Percentiles rank a stretch among this genome's conserved stretches.
These are phyloP conservation scores for Tetradesmus lagerheimii DNA, from an alignment of 139 green algal species.

Conservation along the genomic window DNA sequence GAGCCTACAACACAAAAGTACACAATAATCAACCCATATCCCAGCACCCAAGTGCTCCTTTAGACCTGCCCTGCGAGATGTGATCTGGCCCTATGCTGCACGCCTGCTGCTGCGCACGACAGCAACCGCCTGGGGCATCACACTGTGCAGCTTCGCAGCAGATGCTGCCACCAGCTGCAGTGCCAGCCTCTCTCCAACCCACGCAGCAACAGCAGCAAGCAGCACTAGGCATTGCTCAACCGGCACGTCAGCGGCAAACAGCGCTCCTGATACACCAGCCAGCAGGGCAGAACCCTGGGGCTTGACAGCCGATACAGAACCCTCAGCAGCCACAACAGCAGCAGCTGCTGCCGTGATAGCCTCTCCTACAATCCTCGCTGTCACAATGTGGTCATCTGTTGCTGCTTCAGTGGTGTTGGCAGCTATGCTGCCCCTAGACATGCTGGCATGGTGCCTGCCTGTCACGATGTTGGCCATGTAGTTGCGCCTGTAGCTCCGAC, in stretches of 20 bases:
- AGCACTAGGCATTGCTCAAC: slow-evolving; percentile 41
- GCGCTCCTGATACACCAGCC: not conserved
- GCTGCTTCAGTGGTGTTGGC: no score
- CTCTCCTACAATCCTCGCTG: not conserved
- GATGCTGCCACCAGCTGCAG: slow-evolving; percentile 13
- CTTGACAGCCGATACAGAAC: not conserved
- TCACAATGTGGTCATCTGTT: not conserved
- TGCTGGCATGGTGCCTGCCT: not conserved
- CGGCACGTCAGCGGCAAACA: slow-evolving; percentile 24
- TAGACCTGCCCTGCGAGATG: no score
- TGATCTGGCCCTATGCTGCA: not conserved
- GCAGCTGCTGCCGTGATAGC: slow-evolving; percentile 5
- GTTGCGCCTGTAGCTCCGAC: not conserved
- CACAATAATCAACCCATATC: no score
- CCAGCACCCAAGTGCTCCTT: no score
- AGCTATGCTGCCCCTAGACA: not conserved
- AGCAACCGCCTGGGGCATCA: slow-evolving; percentile 38
- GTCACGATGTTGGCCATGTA: not conserved
- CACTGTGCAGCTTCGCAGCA: slow-evolving; percentile 31
- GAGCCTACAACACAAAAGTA: no score
- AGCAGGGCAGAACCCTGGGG: not conserved
- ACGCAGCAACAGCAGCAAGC: not conserved
- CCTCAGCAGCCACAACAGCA: not conserved
- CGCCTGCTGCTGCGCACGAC: not conserved
- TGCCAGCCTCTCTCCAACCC: not conserved